A percentile compares a stretch with the other conserved stretches of the same genome.
These are phyloP conservation scores for Leccinellum albellum DNA, from an alignment of 768 basidiomycete genomes.

Conservation along the genomic window DNA sequence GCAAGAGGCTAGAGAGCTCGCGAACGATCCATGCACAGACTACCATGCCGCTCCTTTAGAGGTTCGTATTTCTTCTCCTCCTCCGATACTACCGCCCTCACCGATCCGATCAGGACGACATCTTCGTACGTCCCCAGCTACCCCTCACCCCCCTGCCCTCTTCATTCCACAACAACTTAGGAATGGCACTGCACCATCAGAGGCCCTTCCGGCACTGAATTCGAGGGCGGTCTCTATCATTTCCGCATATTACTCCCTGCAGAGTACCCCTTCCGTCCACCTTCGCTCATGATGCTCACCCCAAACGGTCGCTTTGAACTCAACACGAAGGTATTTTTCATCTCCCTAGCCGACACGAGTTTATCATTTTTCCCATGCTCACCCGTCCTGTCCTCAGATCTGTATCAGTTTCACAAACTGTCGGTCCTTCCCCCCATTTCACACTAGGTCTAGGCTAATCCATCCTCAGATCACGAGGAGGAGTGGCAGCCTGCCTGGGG, in stretches of 20 bases:
- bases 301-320: conserved; percentile 97
- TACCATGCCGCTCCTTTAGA: conserved; percentile 78
- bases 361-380: conserved; percentile 7
- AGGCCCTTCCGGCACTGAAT: conserved; percentile 84
- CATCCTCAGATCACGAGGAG: conserved; percentile 79
- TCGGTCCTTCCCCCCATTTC: conserved; percentile 38
- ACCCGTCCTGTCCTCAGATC: conserved; percentile 47
- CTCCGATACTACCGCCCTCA: conserved; percentile 11
- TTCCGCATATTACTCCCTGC: conserved; percentile 86
- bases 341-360: conserved; percentile 11
- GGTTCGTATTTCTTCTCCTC: conserved; percentile 38
- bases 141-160: conserved; percentile 11
- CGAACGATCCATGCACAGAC: conserved; percentile 79
- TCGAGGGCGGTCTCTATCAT: conserved; percentile 94
- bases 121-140: conserved; percentile 58
- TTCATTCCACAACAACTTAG: conserved; percentile 29
- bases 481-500: conserved; percentile 99
- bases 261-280: conserved; percentile 95
- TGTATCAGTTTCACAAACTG: conserved; percentile 92
- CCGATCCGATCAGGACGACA: conserved; percentile 60
- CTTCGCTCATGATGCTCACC: conserved; percentile 93
- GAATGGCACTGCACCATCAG: conserved; percentile 99
- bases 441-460: conserved; percentile 28
- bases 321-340: conserved; percentile 76
- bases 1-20: conserved; percentile 90